Evolutionary conservation across 169 alveolate species (phyloP).

Genomic region (Perkinsus chesapeaki): DNA sequence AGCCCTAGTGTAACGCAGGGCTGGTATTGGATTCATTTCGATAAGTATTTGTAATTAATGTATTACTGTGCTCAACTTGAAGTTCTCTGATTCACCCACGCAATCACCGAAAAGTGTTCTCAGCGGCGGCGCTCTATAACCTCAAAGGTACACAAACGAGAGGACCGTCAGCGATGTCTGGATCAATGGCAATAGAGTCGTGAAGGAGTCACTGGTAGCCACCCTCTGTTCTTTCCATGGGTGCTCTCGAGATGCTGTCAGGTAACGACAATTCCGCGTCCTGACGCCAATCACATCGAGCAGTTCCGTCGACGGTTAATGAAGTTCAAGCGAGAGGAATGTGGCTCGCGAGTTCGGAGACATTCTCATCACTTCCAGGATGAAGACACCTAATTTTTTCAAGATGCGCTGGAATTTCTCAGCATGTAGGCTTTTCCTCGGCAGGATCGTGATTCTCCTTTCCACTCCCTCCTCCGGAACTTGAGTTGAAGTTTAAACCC

Average conservation of each 20-base stretch:
- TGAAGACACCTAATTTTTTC: background rate
- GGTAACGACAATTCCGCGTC: background rate
- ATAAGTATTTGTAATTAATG: too few relatives aligned
- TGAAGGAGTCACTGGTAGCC: background rate
- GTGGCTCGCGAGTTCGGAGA: background rate
- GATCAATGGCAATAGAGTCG: slow-evolving; percentile 15
- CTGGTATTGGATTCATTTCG: too few relatives aligned
- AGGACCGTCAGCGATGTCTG: slow-evolving; percentile 6
- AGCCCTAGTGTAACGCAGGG: slow-evolving; percentile 2
- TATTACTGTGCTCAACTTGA: too few relatives aligned
- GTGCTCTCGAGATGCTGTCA: background rate
- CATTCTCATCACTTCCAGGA: background rate
- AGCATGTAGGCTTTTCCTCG: background rate
- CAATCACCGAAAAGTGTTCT: background rate
- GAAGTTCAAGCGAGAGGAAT: background rate
- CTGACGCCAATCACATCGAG: background rate
- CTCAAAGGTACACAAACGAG: background rate
- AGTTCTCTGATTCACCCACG: background rate
- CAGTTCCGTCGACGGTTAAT: background rate
- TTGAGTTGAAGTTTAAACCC: too few relatives aligned
- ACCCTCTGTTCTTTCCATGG: background rate
- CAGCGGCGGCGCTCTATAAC: background rate
- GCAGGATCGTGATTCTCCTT: background rate
- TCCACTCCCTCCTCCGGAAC: too few relatives aligned
- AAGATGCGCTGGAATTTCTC: background rate